phyloP scores from a whole-genome alignment of 2,329 filamentous ascomycete species.

The Diplocarpon rosae region DNA sequence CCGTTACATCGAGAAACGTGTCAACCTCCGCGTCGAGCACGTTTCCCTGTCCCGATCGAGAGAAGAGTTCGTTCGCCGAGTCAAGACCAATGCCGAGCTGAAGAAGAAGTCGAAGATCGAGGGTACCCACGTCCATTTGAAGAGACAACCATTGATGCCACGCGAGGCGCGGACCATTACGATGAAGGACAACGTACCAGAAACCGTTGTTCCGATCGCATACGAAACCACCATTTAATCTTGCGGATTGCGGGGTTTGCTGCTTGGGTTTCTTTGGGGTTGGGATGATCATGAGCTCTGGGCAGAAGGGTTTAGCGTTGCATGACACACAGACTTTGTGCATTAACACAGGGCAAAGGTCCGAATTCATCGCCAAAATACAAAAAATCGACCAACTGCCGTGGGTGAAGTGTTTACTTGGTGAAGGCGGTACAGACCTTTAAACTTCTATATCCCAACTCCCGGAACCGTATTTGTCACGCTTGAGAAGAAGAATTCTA shows the following conservation, averaged over 20 bases:
- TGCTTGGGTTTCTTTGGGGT: constrained; percentile 25
- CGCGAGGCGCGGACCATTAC: constrained; percentile 71
- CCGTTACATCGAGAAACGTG: constrained; percentile 99
- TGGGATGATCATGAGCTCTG: constrained; percentile 21
- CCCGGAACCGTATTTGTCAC: constrained; percentile 23
- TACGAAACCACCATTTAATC: constrained; percentile 97
- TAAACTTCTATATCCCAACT: not conserved
- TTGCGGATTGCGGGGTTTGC: constrained; percentile 19
- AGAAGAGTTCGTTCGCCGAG: constrained; percentile 91
- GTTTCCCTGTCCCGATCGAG: constrained; percentile 86
- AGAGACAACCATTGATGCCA: constrained; percentile 76
- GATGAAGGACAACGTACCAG: constrained; percentile 71
- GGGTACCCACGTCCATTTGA: constrained; percentile 80
- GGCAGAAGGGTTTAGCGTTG: constrained; percentile 24
- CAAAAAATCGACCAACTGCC: constrained; percentile 1
- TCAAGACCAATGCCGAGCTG: constrained; percentile 90
- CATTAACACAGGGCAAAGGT: constrained; percentile 25
- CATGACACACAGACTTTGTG: constrained; percentile 26
- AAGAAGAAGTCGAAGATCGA: constrained; percentile 89
- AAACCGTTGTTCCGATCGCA: constrained; percentile 82
- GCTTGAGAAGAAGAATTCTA: constrained; percentile 20
- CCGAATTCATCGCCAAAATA: constrained; percentile 19
- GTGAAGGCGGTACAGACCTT: not conserved
- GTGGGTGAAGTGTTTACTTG: constrained; percentile 1
- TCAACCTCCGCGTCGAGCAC: constrained; percentile 99